These are phyloP conservation scores for Phytophthora uliginosa DNA, from an alignment of 352 stramenopile species.

Conservation along the genomic window DNA sequence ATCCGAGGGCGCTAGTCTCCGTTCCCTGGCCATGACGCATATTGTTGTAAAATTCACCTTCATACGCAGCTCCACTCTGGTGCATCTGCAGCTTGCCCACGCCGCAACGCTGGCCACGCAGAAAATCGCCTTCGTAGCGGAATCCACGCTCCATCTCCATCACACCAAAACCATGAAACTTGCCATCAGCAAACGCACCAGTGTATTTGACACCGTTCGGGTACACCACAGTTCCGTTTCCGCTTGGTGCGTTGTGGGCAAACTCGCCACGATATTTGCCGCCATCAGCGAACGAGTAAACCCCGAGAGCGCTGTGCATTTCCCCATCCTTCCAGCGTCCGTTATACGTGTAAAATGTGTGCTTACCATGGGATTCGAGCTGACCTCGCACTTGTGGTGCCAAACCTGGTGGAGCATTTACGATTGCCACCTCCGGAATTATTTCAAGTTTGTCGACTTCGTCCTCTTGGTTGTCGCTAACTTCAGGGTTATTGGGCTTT, in stretches of 20 bases:
- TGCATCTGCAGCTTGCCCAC: slow-evolving; percentile 55
- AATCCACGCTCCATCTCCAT: slow-evolving; percentile 62
- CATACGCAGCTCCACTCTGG: slow-evolving; percentile 58
- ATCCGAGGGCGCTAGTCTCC: slow-evolving; percentile 72
- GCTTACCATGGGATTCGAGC: slow-evolving; percentile 75
- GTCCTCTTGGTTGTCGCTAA: slow-evolving; percentile 45
- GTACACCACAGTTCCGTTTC: slow-evolving; percentile 66
- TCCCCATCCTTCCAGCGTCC: slow-evolving; percentile 75
- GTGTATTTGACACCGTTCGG: slow-evolving; percentile 80
- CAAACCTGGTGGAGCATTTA: slow-evolving; percentile 58
- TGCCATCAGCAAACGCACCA: slow-evolving; percentile 58
- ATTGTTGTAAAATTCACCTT: slow-evolving; percentile 77
- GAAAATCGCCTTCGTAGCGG: slow-evolving; percentile 74
- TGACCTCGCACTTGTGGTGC: slow-evolving; percentile 66
- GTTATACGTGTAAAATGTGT: slow-evolving; percentile 74
- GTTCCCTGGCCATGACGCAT: slow-evolving; percentile 67
- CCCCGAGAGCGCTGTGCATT: slow-evolving; percentile 71
- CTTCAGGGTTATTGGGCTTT: slow-evolving; percentile 31
- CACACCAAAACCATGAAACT: slow-evolving; percentile 75
- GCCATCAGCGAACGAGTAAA: slow-evolving; percentile 79
- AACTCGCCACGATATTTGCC: slow-evolving; percentile 78
- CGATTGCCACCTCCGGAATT: slow-evolving; percentile 49
- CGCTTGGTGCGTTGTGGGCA: slow-evolving; percentile 46
- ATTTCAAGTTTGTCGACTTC: slow-evolving; percentile 62
- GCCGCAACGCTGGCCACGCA: slow-evolving; percentile 51